These are phyloP conservation scores for Opeltia flavorubescens DNA, from an alignment of 495 filamentous ascomycete genomes.

Conservation along the genomic window DNA sequence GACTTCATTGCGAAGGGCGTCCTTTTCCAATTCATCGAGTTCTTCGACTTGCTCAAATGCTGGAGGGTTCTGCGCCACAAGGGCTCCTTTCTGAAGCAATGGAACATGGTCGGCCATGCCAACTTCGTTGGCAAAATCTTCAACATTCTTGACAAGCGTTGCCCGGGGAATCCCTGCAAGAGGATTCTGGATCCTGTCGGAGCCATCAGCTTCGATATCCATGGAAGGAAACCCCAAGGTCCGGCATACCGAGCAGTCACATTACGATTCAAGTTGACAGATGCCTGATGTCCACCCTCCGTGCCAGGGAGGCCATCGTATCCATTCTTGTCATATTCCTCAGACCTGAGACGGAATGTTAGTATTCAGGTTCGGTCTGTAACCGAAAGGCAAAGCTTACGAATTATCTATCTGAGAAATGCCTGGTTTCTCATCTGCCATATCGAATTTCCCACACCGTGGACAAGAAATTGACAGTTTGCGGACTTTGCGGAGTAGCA, in stretches of 20 bases:
- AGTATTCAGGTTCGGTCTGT: background rate
- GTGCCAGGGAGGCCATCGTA: no score
- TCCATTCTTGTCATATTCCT: conserved; percentile 4
- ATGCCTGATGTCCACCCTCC: conserved; percentile 8
- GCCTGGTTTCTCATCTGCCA: background rate
- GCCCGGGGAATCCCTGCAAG: conserved; percentile 38
- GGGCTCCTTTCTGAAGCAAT: conserved; percentile 43
- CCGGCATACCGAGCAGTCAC: conserved; percentile 13
- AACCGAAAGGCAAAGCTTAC: background rate
- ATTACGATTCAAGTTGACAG: conserved; percentile 12
- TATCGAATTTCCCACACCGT: no score
- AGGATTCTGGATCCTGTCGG: conserved; percentile 44
- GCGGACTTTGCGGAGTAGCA: no score
- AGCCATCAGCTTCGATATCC: background rate
- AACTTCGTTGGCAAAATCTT: conserved; percentile 35
- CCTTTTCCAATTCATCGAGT: conserved; percentile 38
- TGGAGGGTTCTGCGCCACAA: conserved; percentile 47
- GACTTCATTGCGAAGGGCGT: conserved; percentile 40
- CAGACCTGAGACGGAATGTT: background rate
- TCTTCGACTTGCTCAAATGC: conserved; percentile 40
- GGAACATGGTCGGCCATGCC: conserved; percentile 31
- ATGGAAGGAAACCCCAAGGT: background rate
- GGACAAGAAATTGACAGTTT: no score
- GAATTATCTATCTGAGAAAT: background rate
- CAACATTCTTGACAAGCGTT: conserved; percentile 40